A percentile compares a stretch with the other conserved stretches of the same genome.
Conservation (phyloP, 1,284 basidiomycete genomes). For the Sanghuangporus weigelae region DNA sequence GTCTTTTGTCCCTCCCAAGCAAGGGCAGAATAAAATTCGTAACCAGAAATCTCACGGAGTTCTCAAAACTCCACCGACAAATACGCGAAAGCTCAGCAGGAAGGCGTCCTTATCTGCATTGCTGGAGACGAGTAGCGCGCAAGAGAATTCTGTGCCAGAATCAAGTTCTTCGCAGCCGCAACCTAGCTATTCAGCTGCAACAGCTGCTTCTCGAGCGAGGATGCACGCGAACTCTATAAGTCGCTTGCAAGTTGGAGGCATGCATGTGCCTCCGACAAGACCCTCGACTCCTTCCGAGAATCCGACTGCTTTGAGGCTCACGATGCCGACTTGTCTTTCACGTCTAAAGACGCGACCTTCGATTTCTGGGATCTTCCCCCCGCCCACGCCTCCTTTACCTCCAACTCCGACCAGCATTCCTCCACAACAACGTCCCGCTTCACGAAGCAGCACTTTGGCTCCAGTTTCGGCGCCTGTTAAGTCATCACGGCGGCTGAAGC, state of each 20-base stretch:
- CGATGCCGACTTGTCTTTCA: slow-evolving; percentile 74
- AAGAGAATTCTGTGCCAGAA: slow-evolving; percentile 41
- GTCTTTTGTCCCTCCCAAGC: slow-evolving; percentile 58
- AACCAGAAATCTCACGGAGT: slow-evolving; percentile 77
- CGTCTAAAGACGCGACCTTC: slow-evolving; percentile 68
- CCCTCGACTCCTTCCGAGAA: slow-evolving; percentile 75
- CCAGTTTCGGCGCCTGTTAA: slow-evolving; percentile 45
- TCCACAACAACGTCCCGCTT: slow-evolving; percentile 41
- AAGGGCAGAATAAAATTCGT: slow-evolving; percentile 63
- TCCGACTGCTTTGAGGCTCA: slow-evolving; percentile 67
- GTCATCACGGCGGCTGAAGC: slow-evolving; percentile 70
- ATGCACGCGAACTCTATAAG: slow-evolving; percentile 57
- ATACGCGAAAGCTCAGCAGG: slow-evolving; percentile 52
- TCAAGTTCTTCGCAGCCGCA: slow-evolving; percentile 32
- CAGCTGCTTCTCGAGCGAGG: slow-evolving; percentile 73
- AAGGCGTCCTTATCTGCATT: slow-evolving; percentile 74
- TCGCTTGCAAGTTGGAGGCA: slow-evolving; percentile 49
- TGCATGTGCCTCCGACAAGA: slow-evolving; percentile 63
- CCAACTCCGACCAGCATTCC: slow-evolving; percentile 34
- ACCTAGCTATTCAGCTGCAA: slow-evolving; percentile 66
- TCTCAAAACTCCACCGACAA: slow-evolving; percentile 64
- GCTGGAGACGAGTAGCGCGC: slow-evolving; percentile 48
- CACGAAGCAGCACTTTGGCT: slow-evolving; percentile 28
- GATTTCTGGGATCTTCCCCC: slow-evolving; percentile 65
- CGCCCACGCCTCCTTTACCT: slow-evolving; percentile 20